Conservation (phyloP, 345 rosid species). For the Eucalyptus regnans region DNA sequence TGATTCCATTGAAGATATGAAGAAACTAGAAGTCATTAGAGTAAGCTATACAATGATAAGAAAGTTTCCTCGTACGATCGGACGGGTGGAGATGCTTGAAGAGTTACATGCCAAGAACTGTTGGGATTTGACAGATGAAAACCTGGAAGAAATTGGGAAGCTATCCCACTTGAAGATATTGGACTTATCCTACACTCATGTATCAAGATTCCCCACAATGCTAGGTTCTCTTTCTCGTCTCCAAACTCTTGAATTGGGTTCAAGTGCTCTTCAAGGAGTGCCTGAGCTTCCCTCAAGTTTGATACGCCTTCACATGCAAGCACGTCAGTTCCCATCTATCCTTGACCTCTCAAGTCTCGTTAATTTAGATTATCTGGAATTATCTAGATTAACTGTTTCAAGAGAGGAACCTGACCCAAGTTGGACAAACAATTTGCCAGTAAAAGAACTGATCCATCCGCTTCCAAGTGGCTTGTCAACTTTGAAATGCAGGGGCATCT, state of each 20-base stretch:
- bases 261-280: too few species aligned
- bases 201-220: neutral
- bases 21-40: neutral
- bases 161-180: neutral
- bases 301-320: neutral
- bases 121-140: accelerated
- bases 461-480: neutral
- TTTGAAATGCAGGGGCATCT: neutral
- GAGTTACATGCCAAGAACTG: too few species aligned
- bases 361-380: accelerated
- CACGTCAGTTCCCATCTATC: accelerated
- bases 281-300: neutral
- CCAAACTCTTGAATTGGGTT: neutral
- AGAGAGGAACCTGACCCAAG: neutral
- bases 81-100: too few species aligned
- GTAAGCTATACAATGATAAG: neutral
- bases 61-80: too few species aligned
- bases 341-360: accelerated
- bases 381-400: too few species aligned
- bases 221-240: accelerated
- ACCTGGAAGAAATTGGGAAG: too few species aligned
- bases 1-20: neutral
- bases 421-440: too few species aligned
- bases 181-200: neutral
- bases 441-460: accelerated